phyloP scores from a whole-genome alignment of 108 stramenopile genomes.

The Nitzschia sp. region DNA sequence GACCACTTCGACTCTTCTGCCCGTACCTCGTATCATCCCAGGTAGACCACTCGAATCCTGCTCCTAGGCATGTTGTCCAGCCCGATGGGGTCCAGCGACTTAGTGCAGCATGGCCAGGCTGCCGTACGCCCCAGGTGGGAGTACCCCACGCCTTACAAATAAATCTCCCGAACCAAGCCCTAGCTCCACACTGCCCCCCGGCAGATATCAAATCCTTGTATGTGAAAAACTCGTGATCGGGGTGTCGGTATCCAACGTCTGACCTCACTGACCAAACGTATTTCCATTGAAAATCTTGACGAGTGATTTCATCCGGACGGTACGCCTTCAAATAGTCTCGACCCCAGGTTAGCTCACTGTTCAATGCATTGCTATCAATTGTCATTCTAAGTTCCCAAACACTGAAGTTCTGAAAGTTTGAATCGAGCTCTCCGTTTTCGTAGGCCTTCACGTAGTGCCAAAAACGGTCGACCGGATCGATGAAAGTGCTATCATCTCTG shows the following conservation, averaged over 20 bases:
- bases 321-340: slow-evolving; percentile 47
- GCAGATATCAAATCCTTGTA: slow-evolving; percentile 46
- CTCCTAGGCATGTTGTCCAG: slow-evolving; percentile 43
- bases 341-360: slow-evolving; percentile 52
- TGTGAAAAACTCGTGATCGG: slow-evolving; percentile 22
- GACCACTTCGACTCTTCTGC: slow-evolving; percentile 11
- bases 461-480: slow-evolving; percentile 55
- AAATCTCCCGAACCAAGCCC: slow-evolving; percentile 62
- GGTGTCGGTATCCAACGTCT: slow-evolving; percentile 49
- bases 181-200: slow-evolving; percentile 60
- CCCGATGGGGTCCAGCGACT: slow-evolving; percentile 36
- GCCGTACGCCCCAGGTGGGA: slow-evolving; percentile 49
- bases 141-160: slow-evolving; percentile 50
- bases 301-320: slow-evolving; percentile 41
- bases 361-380: slow-evolving; percentile 40
- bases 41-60: slow-evolving; percentile 19
- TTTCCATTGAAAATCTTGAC: slow-evolving; percentile 24
- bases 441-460: slow-evolving; percentile 49
- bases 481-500: not conserved
- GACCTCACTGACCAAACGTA: slow-evolving; percentile 41
- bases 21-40: slow-evolving; percentile 31
- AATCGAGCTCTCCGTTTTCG: slow-evolving; percentile 40
- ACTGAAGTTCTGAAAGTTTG: slow-evolving; percentile 26
- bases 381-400: slow-evolving; percentile 49
- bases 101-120: slow-evolving; percentile 54